Conservation (phyloP, 192 early-diverging fungal genomes). For the Entophlyctis luteolus region DNA sequence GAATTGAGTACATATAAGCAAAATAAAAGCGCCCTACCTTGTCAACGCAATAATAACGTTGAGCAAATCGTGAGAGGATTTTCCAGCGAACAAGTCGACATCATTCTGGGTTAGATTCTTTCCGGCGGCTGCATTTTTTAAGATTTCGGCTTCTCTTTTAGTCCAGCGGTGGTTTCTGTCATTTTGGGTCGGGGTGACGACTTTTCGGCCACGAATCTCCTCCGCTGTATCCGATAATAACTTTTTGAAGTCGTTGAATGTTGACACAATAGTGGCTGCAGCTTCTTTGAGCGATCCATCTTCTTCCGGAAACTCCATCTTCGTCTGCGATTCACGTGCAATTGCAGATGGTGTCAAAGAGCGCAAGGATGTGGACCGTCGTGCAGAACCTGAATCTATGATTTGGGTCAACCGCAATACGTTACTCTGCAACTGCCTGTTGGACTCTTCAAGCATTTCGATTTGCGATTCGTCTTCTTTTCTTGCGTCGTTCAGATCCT, state of each 20-base stretch:
- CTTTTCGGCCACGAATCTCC: neutral
- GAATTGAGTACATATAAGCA: neutral
- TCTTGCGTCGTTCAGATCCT: neutral
- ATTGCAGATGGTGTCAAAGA: neutral
- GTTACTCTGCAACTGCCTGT: constrained; percentile 23
- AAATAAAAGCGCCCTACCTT: no score
- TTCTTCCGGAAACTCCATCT: constrained; percentile 13
- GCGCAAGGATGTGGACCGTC: neutral
- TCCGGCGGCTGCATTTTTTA: constrained; percentile 5
- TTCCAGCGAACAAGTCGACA: constrained; percentile 16
- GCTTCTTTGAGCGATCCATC: constrained; percentile 21
- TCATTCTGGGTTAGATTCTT: neutral
- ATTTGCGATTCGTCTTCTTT: neutral
- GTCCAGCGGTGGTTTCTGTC: constrained; percentile 20
- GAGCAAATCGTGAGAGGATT: constrained; percentile 8
- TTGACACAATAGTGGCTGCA: neutral
- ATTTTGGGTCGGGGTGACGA: neutral
- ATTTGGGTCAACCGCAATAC: constrained; percentile 22
- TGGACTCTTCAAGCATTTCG: constrained; percentile 5
- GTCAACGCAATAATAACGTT: constrained; percentile 28
- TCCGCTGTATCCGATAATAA: constrained; percentile 15
- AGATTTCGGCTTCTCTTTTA: neutral
- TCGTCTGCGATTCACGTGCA: neutral
- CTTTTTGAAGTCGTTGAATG: constrained; percentile 14
- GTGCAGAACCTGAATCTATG: constrained; percentile 11